A percentile compares a stretch with the other conserved stretches of the same genome.
These are phyloP conservation scores for Chaetomiaceae sp. DNA, from an alignment of 2,329 filamentous ascomycete genomes.

Conservation along the genomic window DNA sequence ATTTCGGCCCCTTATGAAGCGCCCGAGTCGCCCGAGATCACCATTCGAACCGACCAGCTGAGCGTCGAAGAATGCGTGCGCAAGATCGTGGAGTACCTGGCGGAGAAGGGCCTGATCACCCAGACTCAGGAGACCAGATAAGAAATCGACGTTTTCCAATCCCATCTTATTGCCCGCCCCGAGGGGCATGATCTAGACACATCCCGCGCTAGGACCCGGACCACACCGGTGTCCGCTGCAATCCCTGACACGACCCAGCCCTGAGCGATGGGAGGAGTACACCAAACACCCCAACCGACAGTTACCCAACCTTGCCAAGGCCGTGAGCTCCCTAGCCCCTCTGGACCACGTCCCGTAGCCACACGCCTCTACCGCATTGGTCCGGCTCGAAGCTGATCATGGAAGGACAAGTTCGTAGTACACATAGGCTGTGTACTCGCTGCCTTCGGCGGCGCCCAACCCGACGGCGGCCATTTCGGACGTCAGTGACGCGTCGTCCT, in stretches of 20 bases:
- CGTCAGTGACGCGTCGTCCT: constrained; percentile 76
- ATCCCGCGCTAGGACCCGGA: not conserved
- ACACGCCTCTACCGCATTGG: not conserved
- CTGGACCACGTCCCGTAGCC: not conserved
- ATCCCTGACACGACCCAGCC: not conserved
- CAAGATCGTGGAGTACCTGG: constrained; percentile 76
- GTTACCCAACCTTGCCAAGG: not conserved
- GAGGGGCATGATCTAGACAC: not conserved
- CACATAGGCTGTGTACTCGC: constrained; percentile 92
- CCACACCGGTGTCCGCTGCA: not conserved
- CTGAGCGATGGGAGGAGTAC: not conserved
- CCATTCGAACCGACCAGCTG: constrained; percentile 75
- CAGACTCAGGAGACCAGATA: constrained; percentile 30
- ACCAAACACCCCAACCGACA: not conserved
- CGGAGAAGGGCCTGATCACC: constrained; percentile 59
- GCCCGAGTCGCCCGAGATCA: constrained; percentile 79
- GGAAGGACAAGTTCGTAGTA: constrained; percentile 91
- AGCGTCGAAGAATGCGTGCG: constrained; percentile 84
- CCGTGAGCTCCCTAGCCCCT: not conserved
- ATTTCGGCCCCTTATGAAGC: constrained; percentile 94
- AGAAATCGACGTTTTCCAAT: not conserved
- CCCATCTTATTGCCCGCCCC: not conserved
- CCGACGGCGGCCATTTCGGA: constrained; percentile 80
- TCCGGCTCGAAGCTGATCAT: constrained; percentile 19
- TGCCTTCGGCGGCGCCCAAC: constrained; percentile 61